A percentile compares a stretch with the other conserved stretches of the same genome.
These are phyloP conservation scores for Podospora sp. DNA, from an alignment of 495 filamentous ascomycete genomes.

Conservation along the genomic window DNA sequence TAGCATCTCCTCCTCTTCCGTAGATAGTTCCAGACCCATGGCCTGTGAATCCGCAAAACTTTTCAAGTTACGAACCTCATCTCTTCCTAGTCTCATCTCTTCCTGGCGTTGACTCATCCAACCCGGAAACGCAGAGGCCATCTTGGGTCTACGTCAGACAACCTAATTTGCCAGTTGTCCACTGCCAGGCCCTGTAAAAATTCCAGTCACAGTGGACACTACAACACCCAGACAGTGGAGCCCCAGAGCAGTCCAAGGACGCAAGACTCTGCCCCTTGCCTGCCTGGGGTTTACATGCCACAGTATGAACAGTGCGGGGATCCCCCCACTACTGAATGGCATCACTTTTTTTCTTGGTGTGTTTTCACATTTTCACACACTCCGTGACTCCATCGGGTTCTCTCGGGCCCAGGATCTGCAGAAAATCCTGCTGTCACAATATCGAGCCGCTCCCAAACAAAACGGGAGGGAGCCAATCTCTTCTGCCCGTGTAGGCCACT, in stretches of 20 bases:
- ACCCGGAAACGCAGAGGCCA: background rate
- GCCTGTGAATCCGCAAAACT: too few relatives aligned
- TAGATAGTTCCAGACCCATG: too few relatives aligned
- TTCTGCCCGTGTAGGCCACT: background rate
- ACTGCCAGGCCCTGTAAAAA: background rate
- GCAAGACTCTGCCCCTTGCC: background rate
- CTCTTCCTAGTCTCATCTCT: too few relatives aligned
- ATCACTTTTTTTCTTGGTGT: slow-evolving; percentile 1
- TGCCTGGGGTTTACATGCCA: background rate
- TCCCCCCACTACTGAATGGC: background rate
- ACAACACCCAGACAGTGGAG: background rate
- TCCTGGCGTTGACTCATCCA: background rate
- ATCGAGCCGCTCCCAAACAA: slow-evolving; percentile 16
- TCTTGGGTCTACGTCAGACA: too few relatives aligned
- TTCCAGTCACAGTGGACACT: background rate
- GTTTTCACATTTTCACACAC: background rate
- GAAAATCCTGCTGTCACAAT: slow-evolving; percentile 11
- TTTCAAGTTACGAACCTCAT: too few relatives aligned
- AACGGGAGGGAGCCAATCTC: background rate
- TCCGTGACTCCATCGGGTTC: background rate
- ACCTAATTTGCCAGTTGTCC: background rate
- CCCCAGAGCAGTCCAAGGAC: background rate
- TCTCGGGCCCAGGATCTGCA: slow-evolving; percentile 11
- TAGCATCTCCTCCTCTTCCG: too few relatives aligned
- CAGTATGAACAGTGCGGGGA: background rate